Conservation (phyloP, 1,284 basidiomycete genomes). For the Abortiporus biennis region DNA sequence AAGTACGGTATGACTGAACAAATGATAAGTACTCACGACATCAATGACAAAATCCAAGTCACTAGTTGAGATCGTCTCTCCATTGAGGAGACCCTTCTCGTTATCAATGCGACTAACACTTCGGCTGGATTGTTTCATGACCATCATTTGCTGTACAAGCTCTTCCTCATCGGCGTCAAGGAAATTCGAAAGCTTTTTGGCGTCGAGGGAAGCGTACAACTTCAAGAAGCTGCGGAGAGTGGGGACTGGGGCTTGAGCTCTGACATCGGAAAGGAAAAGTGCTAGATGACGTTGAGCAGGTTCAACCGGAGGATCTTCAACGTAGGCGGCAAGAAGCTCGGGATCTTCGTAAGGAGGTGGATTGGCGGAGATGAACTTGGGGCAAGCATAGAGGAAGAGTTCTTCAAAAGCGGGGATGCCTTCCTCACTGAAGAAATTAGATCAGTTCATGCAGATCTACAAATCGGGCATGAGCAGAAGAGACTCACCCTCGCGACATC, state of each 20-base stretch:
- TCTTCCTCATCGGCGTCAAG: conserved; percentile 89
- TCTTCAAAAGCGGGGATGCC: conserved; percentile 87
- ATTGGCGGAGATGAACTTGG: conserved; percentile 94
- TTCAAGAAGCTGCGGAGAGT: conserved; percentile 91
- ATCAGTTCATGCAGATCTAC: not conserved
- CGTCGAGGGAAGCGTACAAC: conserved; percentile 91
- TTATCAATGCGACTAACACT: conserved; percentile 53
- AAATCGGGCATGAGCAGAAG: not conserved
- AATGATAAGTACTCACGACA: conserved; percentile 50
- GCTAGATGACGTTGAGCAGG: conserved; percentile 80
- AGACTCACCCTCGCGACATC: conserved; percentile 72
- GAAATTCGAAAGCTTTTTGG: conserved; percentile 89
- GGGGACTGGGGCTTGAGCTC: conserved; percentile 72
- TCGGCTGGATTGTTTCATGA: conserved; percentile 86
- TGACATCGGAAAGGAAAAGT: conserved; percentile 80
- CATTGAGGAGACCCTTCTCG: conserved; percentile 71
- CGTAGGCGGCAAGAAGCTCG: conserved; percentile 51
- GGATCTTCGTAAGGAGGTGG: conserved; percentile 90
- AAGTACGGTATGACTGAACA: conserved; percentile 39
- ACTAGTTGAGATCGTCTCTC: conserved; percentile 84
- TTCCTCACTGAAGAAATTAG: conserved; percentile 46
- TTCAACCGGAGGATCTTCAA: conserved; percentile 50
- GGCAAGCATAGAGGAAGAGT: conserved; percentile 91
- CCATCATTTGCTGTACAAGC: conserved; percentile 95
- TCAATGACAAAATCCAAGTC: conserved; percentile 96